Evolutionary conservation across 768 basidiomycete genomes (phyloP).

Genomic region (Naganishia onofrii): DNA sequence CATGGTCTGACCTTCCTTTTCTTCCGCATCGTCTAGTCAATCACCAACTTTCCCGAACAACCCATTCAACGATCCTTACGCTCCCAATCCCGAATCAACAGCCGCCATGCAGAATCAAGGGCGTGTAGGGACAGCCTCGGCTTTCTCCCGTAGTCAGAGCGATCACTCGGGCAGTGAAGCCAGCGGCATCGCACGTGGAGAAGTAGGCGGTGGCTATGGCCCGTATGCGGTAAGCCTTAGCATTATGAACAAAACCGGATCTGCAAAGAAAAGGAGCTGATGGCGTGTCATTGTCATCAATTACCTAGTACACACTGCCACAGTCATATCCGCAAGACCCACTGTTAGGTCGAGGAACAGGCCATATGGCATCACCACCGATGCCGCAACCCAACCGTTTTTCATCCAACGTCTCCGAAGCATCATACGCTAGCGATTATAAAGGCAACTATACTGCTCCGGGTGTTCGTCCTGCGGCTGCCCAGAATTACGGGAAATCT

Average conservation of each 20-base stretch:
- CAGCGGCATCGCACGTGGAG: constrained; percentile 25
- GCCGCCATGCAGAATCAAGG: constrained; percentile 7
- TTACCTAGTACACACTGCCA: constrained; percentile 30
- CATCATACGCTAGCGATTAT: constrained; percentile 29
- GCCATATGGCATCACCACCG: constrained; percentile 1
- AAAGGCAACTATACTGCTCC: constrained; percentile 20
- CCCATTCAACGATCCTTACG: constrained; percentile 12
- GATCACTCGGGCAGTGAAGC: constrained; percentile 22
- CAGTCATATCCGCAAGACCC: constrained; percentile 17
- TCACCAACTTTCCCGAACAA: constrained; percentile 13
- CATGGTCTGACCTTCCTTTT: neutral
- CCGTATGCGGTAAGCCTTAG: constrained; percentile 31
- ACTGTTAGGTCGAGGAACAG: constrained; percentile 8
- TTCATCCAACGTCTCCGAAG: constrained; percentile 27
- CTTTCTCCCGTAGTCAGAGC: constrained; percentile 18
- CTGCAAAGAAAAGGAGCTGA: neutral
- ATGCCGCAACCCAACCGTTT: constrained; percentile 19
- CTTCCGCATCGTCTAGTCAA: neutral
- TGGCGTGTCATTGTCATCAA: neutral
- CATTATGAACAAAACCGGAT: neutral
- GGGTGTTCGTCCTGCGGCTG: constrained; percentile 6
- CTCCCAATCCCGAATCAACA: neutral
- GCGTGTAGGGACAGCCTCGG: neutral
- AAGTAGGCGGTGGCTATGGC: constrained; percentile 33
- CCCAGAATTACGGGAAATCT: neutral